Base-by-base conservation (phyloP, 345 rosid species). In the Citrus maxima region DNA sequence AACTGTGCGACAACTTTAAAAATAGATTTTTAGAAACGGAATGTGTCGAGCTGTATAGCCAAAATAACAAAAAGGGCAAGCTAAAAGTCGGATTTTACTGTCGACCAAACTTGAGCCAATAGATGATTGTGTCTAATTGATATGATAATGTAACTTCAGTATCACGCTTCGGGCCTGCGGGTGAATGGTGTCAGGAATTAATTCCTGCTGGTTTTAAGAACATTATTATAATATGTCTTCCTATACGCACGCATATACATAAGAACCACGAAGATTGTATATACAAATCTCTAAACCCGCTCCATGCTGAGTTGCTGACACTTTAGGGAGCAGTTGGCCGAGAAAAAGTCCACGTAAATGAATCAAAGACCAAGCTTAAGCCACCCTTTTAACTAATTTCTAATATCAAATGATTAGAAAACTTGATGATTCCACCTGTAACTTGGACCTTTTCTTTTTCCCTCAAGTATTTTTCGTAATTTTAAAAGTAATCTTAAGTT, bases 101-200 rank as follows among this genome's bases (percentile, higher is more conserved):
- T 78, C 68, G 82, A 75, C 80, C 77, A 51, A 77, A 76, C 37
- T 69, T 55, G 51, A 72, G 66, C 18, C 34, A 51, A 4, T 16
- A 37, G 83, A 87, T 82, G 84, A 84, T 86, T 78, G 63, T 86
- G 87, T 80, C 74, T 56, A 34, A 10, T 40, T 70, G 46, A 38
- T 82, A 82, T 78, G 81, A 37, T 68, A 12, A 59, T 34, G 79
- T 67, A 76, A 76, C 85, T 84, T 82, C 64, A 58, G 66, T 21
- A 76, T 35, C 61, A 84, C 77, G 76, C 66, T 67, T 42, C 73
- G 68, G 38, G 70, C 73, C 74, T 72, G 79, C 73, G 61, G 35
- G 24, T 63, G 51, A 32, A 2, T 5, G 6, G 25, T 74, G 76
- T 61, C 78, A 35, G 82, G 58, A 70, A 8, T 54, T 46, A 46